Evolutionary conservation across 1,284 basidiomycete genomes (phyloP).

Genomic region (Hortiboletus rubellus): DNA sequence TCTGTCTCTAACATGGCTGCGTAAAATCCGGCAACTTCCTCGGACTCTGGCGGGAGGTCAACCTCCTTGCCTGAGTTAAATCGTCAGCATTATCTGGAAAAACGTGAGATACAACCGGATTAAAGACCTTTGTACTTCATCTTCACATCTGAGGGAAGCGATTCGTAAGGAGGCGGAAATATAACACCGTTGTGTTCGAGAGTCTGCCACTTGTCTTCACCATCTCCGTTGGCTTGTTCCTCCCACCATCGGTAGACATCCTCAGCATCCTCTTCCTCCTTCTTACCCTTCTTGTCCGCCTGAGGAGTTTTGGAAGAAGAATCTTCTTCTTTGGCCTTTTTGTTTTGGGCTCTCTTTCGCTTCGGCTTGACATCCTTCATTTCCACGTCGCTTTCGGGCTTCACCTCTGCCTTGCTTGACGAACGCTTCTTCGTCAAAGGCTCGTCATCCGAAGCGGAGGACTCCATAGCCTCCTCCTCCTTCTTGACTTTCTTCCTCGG

Average conservation of each 20-base stretch:
- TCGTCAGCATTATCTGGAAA: conserved; percentile 13
- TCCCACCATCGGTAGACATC: conserved; percentile 87
- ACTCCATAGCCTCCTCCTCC: conserved; percentile 41
- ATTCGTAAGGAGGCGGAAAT: conserved; percentile 94
- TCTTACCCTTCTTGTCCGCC: conserved; percentile 47
- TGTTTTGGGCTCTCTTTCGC: conserved; percentile 44
- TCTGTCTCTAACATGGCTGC: conserved; percentile 92
- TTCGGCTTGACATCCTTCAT: conserved; percentile 45
- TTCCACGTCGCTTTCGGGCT: conserved; percentile 54
- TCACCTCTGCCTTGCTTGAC: conserved; percentile 53
- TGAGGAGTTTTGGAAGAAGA: conserved; percentile 29
- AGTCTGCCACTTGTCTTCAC: conserved; percentile 86
- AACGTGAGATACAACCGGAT: conserved; percentile 11
- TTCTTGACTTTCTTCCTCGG: conserved; percentile 70
- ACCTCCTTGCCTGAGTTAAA: conserved; percentile 67
- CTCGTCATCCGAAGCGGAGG: conserved; percentile 45
- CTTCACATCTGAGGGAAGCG: conserved; percentile 82
- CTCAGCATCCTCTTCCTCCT: conserved; percentile 63
- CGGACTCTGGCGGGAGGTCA: conserved; percentile 80
- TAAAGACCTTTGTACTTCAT: conserved; percentile 91
- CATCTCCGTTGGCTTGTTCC: conserved; percentile 67
- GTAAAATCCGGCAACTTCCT: conserved; percentile 98
- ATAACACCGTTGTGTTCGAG: conserved; percentile 93
- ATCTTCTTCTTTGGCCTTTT: conserved; percentile 40
- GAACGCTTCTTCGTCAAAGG: conserved; percentile 44